Base-by-base conservation (phyloP, 2,329 filamentous ascomycete species). In the Sporothrix pseudoabietina region DNA sequence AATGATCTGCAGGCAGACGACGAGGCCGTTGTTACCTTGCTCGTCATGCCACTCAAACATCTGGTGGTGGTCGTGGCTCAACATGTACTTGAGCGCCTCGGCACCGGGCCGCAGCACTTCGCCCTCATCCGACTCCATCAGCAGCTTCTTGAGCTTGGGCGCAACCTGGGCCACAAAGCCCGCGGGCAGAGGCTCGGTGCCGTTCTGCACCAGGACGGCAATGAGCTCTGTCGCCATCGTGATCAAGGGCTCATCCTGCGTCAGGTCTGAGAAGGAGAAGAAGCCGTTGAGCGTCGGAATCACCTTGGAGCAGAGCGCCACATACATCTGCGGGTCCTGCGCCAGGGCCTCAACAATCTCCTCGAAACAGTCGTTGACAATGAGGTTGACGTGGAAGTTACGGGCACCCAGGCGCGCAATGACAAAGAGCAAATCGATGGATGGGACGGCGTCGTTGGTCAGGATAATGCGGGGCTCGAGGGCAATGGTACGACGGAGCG, bases 291-390 rank as follows among this genome's bases (percentile, higher is more conserved):
- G 84, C 0, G 93, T 94, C 14, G 96, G 96, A 9, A 98, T 83
- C 5, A 97, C 93, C 81, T 95, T 97, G 77, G 89, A 85, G 80
- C 95, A 97, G 7, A 99, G 87, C 12, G 89, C 88, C 68, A 91
- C 87, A 80, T 95, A 99, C 0, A 90, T 87, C 9, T 92, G 88
- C 7, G 87, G 83, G 30, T 90, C 89, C 14, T 49, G 44, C 1
- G 91, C 84, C 69, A 97, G 87, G 0, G 85, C 87, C 69, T 87
- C 85, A 6, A 94, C 92, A 73, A 98, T 90, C 59, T 96, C 93
- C 80, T 98, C 95, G 79, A 99, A 97, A 0, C 93, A 91, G 82
- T 99, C 96, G 49, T 89, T 92, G 32, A 98, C 92, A 70, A 98
- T 85, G 84, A 94, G 91, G 0, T 91, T 94, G 65, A 98, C 88